These are phyloP conservation scores for Cercospora sojina DNA, from an alignment of 2,329 filamentous ascomycete species.

Conservation along the genomic window DNA sequence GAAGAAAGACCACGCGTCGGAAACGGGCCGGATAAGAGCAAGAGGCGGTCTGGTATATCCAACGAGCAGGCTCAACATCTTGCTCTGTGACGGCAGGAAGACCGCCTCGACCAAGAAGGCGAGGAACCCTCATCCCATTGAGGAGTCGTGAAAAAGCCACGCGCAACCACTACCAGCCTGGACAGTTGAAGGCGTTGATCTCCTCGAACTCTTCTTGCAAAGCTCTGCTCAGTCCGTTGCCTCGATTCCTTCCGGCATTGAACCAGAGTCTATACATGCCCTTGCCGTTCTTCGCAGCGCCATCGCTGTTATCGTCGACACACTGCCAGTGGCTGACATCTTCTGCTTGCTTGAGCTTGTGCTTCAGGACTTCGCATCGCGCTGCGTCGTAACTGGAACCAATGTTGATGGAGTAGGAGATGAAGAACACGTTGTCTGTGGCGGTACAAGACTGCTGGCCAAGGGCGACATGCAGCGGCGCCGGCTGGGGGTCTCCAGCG, in stretches of 20 bases:
- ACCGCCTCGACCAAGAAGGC: background rate
- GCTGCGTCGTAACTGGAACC: background rate
- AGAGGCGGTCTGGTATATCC: background rate
- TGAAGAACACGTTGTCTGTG: conserved; percentile 10
- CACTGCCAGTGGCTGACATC: conserved; percentile 7
- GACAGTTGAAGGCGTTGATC: conserved; percentile 17
- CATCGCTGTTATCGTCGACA: conserved; percentile 6
- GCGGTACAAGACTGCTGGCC: conserved; percentile 9
- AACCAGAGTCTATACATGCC: conserved; percentile 7
- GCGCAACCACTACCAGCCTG: background rate
- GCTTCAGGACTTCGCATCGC: background rate
- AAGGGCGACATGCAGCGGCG: background rate
- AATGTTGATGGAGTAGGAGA: conserved; percentile 11
- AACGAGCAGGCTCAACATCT: background rate
- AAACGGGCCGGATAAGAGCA: background rate
- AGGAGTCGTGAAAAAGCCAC: background rate
- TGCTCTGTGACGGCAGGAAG: background rate
- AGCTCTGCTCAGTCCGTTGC: background rate
- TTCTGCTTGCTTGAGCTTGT: background rate
- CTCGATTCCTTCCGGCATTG: conserved; percentile 5
- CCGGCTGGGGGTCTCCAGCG: background rate
- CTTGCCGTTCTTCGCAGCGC: background rate
- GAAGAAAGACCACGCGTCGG: background rate
- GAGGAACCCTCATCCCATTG: background rate
- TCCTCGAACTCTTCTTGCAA: background rate